A percentile compares a stretch with the other conserved stretches of the same genome.
These are phyloP conservation scores for Grosmannia clavigera DNA, from an alignment of 2,329 filamentous ascomycete genomes.

Conservation along the genomic window DNA sequence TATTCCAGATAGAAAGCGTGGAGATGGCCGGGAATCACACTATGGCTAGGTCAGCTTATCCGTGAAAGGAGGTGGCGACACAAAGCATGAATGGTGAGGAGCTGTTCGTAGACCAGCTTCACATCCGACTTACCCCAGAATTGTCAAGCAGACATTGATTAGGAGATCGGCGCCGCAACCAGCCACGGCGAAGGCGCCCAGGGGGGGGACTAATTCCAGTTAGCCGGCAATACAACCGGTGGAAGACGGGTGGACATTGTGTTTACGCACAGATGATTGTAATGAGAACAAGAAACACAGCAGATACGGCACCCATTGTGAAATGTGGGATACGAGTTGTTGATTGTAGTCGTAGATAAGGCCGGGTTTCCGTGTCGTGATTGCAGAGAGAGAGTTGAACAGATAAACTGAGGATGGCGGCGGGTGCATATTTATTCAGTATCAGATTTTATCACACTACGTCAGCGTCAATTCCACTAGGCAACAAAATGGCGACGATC, in stretches of 20 bases:
- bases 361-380: too few relatives aligned
- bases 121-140: conserved; percentile 40
- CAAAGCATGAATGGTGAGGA: background rate
- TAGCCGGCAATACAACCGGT: background rate
- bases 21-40: conserved; percentile 66
- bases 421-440: background rate
- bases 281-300: conserved; percentile 36
- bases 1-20: conserved; percentile 76
- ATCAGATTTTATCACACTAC: background rate
- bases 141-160: conserved; percentile 54
- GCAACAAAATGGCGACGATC: background rate
- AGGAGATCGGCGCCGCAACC: conserved; percentile 54
- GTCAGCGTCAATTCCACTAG: conserved; percentile 1
- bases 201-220: conserved; percentile 43
- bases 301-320: conserved; percentile 36
- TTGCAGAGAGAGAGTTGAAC: background rate
- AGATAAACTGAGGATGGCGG: background rate
- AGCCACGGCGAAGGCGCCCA: conserved; percentile 50
- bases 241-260: background rate
- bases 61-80: background rate
- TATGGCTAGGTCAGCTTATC: conserved; percentile 15
- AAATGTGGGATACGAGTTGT: background rate
- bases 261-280: conserved; percentile 36
- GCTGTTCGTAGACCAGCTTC: too few relatives aligned
- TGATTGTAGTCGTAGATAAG: background rate